Conservation (phyloP, 2,329 filamentous ascomycete genomes). For the Penicillium sp. region DNA sequence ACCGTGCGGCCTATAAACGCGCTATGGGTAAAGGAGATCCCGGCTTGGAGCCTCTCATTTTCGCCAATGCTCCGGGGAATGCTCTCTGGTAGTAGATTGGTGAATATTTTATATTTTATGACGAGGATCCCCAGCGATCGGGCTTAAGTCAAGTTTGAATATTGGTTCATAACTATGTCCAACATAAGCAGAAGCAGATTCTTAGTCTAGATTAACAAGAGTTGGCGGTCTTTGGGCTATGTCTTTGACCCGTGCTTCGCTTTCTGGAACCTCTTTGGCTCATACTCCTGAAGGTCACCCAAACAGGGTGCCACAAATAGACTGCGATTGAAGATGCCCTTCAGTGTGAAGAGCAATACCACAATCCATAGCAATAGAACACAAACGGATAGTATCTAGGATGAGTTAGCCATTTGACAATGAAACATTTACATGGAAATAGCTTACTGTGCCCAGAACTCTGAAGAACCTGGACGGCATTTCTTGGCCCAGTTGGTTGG, state of each 20-base stretch:
- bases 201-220: neutral
- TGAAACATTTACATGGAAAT: neutral
- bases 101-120: too few species aligned
- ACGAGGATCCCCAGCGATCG: too few species aligned
- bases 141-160: too few species aligned
- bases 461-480: neutral
- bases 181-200: neutral
- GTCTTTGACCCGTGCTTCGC: neutral
- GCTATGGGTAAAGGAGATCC: too few species aligned
- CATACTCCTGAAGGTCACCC: neutral
- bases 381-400: neutral
- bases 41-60: too few species aligned
- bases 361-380: neutral
- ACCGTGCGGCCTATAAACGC: too few species aligned
- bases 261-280: neutral
- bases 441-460: neutral
- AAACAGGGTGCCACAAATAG: neutral
- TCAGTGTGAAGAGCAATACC: neutral
- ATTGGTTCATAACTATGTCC: neutral
- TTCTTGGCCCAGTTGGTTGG: neutral
- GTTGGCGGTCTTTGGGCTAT: neutral
- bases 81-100: too few species aligned
- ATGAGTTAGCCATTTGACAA: neutral
- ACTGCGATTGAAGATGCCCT: neutral
- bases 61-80: too few species aligned